Evolutionary conservation across 2,329 filamentous ascomycete species (phyloP).

Genomic region (Phyllosticta citriasiana): DNA sequence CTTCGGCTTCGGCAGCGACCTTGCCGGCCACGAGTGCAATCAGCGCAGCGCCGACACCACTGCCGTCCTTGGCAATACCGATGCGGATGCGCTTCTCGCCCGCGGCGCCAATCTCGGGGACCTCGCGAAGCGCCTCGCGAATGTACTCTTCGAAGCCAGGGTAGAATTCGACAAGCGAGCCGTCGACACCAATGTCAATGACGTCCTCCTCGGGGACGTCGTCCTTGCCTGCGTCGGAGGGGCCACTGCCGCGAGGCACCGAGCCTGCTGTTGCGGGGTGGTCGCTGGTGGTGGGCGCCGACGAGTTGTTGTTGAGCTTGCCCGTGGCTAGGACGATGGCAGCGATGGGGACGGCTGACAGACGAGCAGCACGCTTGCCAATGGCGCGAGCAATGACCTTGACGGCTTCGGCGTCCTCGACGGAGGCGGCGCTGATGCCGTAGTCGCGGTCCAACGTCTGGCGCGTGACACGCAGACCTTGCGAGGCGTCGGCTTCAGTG

Average conservation of each 20-base stretch:
- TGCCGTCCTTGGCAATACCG: conserved; percentile 93
- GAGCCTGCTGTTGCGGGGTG: conserved; percentile 14
- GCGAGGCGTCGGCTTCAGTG: conserved; percentile 68
- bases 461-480: conserved; percentile 62
- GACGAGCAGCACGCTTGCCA: conserved; percentile 75
- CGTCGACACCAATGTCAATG: conserved; percentile 88
- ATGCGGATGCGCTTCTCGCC: conserved; percentile 85
- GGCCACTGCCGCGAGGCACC: conserved; percentile 16
- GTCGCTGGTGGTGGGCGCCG: conserved; percentile 25
- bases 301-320: conserved; percentile 41
- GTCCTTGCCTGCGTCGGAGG: conserved; percentile 12
- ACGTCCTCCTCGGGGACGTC: conserved; percentile 50
- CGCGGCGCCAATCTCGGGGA: conserved; percentile 64
- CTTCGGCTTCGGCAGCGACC: conserved; percentile 14
- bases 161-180: conserved; percentile 90
- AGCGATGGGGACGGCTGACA: conserved; percentile 79
- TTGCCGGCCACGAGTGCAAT: conserved; percentile 82
- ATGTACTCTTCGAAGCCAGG: conserved; percentile 85
- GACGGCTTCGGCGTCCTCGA: conserved; percentile 80
- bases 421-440: conserved; percentile 62
- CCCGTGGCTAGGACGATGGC: conserved; percentile 75
- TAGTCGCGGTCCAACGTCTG: conserved; percentile 69
- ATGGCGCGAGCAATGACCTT: conserved; percentile 75
- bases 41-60: conserved; percentile 86
- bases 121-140: conserved; percentile 65